Conservation (phyloP, 2,329 filamentous ascomycete genomes). For the Colletotrichum siamense region DNA sequence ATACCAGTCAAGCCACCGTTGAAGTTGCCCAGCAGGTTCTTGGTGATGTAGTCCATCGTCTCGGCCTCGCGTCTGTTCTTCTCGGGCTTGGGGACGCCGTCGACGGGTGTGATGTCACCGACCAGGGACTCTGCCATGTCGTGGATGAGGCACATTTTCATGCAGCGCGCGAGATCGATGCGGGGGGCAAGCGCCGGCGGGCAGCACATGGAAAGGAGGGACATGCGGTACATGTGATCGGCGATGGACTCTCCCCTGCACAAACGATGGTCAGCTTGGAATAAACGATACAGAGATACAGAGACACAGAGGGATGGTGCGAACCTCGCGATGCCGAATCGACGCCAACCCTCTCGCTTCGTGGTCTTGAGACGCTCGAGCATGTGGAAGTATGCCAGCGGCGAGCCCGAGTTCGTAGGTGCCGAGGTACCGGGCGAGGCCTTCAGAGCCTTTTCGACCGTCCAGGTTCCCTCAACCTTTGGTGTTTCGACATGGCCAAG, state of each 20-base stretch:
- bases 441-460: conserved; percentile 26
- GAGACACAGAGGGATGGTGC: neutral
- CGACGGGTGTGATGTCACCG: conserved; percentile 94
- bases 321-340: conserved; percentile 76
- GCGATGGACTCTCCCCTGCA: conserved; percentile 84
- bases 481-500: conserved; percentile 27
- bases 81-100: conserved; percentile 83
- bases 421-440: conserved; percentile 41
- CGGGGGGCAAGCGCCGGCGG: conserved; percentile 74
- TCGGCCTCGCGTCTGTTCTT: conserved; percentile 86
- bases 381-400: conserved; percentile 92
- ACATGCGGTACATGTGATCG: conserved; percentile 99
- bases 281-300: neutral
- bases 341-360: conserved; percentile 93
- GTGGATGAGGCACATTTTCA: conserved; percentile 94
- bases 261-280: neutral
- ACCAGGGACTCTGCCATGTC: conserved; percentile 97
- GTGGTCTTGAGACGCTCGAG: conserved; percentile 95
- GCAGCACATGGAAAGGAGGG: conserved; percentile 91
- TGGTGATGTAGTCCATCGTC: conserved; percentile 91
- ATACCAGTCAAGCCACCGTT: conserved; percentile 71
- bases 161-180: conserved; percentile 83
- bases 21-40: conserved; percentile 74
- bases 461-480: conserved; percentile 27
- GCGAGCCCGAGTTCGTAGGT: conserved; percentile 68